These are phyloP conservation scores for Spergularia azorica DNA, from an alignment of 179 eudicot genomes.

Conservation along the genomic window DNA sequence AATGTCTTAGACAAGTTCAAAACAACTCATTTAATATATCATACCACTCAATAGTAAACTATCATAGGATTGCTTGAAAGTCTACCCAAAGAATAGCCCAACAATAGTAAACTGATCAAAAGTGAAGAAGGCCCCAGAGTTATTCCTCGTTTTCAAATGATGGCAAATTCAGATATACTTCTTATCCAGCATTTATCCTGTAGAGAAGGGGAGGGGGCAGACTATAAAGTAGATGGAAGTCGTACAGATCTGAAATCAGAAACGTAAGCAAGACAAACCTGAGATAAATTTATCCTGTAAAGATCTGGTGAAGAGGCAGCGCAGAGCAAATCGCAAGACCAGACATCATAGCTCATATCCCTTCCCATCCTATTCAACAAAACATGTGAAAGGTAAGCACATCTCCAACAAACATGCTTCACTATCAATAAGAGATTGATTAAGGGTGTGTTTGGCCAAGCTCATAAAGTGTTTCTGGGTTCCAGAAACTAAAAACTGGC, in stretches of 20 bases:
- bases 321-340: slow-evolving; percentile 94
- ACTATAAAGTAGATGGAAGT: not conserved
- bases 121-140: no score
- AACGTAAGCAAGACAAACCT: slow-evolving; percentile 46
- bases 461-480: no score
- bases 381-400: slow-evolving; percentile 19
- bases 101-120: no score
- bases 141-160: not conserved
- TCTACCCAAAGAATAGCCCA: no score
- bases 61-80: no score
- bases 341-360: slow-evolving; percentile 77
- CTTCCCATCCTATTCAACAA: slow-evolving; percentile 81
- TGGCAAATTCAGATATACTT: not conserved
- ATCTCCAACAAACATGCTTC: not conserved
- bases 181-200: slow-evolving; percentile 1
- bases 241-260: not conserved
- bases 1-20: no score
- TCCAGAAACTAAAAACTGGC: no score
- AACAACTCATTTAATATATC: no score
- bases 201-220: not conserved
- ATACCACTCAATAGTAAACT: no score
- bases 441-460: no score
- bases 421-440: no score
- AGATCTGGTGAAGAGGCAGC: slow-evolving; percentile 98
- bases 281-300: slow-evolving; percentile 88